Evolutionary conservation across 2,329 filamentous ascomycete species (phyloP), one percentile per base, ranked within the genome.

Genomic region (Zasmidium angulare): DNA sequence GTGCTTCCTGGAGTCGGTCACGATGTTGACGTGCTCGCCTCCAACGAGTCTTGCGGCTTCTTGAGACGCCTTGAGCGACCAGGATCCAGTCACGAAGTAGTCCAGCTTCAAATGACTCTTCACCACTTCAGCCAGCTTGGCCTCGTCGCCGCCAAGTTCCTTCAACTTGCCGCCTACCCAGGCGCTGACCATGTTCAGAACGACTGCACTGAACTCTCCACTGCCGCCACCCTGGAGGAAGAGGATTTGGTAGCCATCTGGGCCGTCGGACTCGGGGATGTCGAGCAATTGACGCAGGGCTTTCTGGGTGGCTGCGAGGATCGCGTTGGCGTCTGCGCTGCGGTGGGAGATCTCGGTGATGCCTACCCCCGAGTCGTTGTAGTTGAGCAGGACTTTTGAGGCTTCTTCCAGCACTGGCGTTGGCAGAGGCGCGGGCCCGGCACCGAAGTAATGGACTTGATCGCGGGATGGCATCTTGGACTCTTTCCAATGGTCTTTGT

Each of bases 321-420:
- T 91, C 63, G 87, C 84, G 64, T 86, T 84, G 23, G 93, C 93
- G 48, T 90, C 84, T 62, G 85, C 81, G 14, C 90, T 96, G 65
- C 93, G 90, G 75, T 98, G 93, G 10, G 89, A 93, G 74, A 96
- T 91, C 77, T 98, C 93, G 63, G 90, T 91, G 47, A 97, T 84
- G 54, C 92, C 92, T 56, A 97, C 82, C 59, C 93, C 93, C 43
- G 86, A 90, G 73, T 85, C 81, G 50, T 93, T 81, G 80, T 86
- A 96, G 81, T 97, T 89, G 65, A 96, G 76, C 3, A 98, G 86
- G 1, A 90, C 89, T 72, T 86, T 75, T 1, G 91, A 86, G 23
- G 49, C 92, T 48, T 81, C 82, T 75, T 95, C 86, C 52, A 97
- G 84, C 21, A 97, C 90, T 2, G 85, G 78, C 12, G 90, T 96